A percentile compares a stretch with the other conserved stretches of the same genome.
Evolutionary conservation across 768 basidiomycete species (phyloP).

Genomic region (Termitomyces sp.): DNA sequence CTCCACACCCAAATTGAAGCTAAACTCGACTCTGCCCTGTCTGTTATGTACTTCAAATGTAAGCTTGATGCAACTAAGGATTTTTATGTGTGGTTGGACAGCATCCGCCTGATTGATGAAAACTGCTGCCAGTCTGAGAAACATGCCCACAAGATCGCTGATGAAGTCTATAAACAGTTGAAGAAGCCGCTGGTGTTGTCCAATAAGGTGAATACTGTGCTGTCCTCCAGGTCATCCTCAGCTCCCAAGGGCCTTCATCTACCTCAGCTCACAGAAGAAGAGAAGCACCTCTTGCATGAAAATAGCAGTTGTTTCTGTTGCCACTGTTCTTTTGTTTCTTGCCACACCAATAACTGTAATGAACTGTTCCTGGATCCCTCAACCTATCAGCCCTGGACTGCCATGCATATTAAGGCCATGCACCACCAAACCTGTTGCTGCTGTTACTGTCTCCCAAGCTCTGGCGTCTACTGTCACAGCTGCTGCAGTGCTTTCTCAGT

Average conservation of each 20-base stretch:
- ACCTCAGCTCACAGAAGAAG: background rate
- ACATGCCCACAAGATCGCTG: no score
- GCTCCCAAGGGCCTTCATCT: background rate
- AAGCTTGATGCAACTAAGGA: no score
- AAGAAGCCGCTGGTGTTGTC: no score
- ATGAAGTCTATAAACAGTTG: no score
- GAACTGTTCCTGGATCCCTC: slow-evolving; percentile 15
- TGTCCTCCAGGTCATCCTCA: background rate
- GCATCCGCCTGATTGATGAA: no score
- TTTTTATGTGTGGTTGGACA: no score
- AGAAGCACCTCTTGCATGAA: slow-evolving; percentile 10
- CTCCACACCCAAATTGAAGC: no score
- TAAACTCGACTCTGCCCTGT: no score
- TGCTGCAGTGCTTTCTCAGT: slow-evolving; percentile 11
- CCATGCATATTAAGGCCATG: background rate
- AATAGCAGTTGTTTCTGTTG: slow-evolving; percentile 25
- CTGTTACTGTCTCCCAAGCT: slow-evolving; percentile 6
- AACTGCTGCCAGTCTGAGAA: no score
- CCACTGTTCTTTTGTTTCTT: slow-evolving; percentile 8
- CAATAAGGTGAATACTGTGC: no score
- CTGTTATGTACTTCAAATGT: no score
- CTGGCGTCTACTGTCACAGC: slow-evolving; percentile 17
- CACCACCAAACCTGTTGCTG: slow-evolving; percentile 2
- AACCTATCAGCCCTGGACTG: slow-evolving; percentile 15
- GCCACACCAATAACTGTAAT: slow-evolving; percentile 13